Base-by-base conservation (phyloP, 805 yeast genomes). In the Spathaspora gorwiae region DNA sequence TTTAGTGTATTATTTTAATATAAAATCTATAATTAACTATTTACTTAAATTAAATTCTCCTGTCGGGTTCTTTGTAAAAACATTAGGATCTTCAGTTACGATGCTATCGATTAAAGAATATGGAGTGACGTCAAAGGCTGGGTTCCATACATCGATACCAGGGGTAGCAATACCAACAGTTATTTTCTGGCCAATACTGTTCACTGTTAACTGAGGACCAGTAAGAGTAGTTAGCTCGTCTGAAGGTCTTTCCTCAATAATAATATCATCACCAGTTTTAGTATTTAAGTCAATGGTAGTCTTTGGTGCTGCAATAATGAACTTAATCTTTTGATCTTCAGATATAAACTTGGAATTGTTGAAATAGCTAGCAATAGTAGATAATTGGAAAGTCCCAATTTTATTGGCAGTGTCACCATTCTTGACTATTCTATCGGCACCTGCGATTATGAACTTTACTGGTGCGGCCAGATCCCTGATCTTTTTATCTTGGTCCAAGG, bases 391-490 rank as follows among this genome's bases (percentile, higher is more conserved):
- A 0, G 98, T 94, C 19, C 99, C 99, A 42, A 92, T 92, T 68
- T 92, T 92, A 68, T 92, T 92, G 1, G 98, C 98, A 29, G 96
- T 82, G 60, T 92, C 99, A 43, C 99, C 99, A 61, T 92, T 92
- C 27, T 76, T 73, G 3, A 90, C 97, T 34, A 92, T 85, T 61
- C 99, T 78, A 60, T 92, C 99, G 11, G 98, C 97, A 38, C 99
- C 99, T 5, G 88, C 96, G 45, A 90, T 87, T 19, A 90, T 83
- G 42, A 89, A 87, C 61, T 85, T 84, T 46, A 94, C 79, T n/a
- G 95, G 95, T 10, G 88, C 79, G 30, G 47, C 38, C 37, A 59
- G 50, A 5, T 46, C 52, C 30, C 58, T 56, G 11, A 39, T 37
- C 4, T 24, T n/a, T 33, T 50, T 51, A 13, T 59, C 52, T 39